These are phyloP conservation scores for Amborella trichopoda DNA, from an alignment of 164 flowering plant genomes.

Conservation along the genomic window DNA sequence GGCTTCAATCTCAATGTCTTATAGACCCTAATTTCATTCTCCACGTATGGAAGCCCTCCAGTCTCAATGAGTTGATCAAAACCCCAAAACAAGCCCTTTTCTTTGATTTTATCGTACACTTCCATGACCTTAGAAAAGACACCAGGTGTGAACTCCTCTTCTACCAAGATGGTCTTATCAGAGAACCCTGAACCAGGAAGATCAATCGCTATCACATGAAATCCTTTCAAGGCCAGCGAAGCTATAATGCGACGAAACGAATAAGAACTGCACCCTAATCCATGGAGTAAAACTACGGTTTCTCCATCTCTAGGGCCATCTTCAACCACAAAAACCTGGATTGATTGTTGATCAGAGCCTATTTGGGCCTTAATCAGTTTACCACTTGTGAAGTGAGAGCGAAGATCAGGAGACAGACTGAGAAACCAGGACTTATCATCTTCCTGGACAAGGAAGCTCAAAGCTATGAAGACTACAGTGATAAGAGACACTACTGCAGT, in stretches of 20 bases:
- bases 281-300: slow-evolving; percentile 60
- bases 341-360: slow-evolving; percentile 22
- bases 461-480: slow-evolving; percentile 15
- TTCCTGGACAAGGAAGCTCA: slow-evolving; percentile 30
- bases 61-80: slow-evolving; percentile 79
- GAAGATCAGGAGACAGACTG: slow-evolving; percentile 37
- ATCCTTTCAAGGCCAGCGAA: slow-evolving; percentile 33
- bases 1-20: slow-evolving; percentile 26
- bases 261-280: slow-evolving; percentile 68
- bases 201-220: slow-evolving; percentile 60
- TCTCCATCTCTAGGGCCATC: slow-evolving; percentile 32
- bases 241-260: slow-evolving; percentile 35
- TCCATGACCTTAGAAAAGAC: slow-evolving; percentile 40
- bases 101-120: slow-evolving; percentile 46
- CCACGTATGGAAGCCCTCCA: slow-evolving; percentile 66
- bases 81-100: slow-evolving; percentile 90
- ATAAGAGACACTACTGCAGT: slow-evolving; percentile 45
- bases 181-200: slow-evolving; percentile 92
- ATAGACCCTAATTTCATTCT: slow-evolving; percentile 19
- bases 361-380: slow-evolving; percentile 56
- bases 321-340: slow-evolving; percentile 55
- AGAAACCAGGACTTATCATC: slow-evolving; percentile 83
- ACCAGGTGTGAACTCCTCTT: slow-evolving; percentile 26
- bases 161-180: slow-evolving; percentile 35
- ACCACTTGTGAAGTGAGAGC: slow-evolving; percentile 68